Evolutionary conservation across 2,329 filamentous ascomycete species (phyloP), one percentile per base, ranked within the genome.

Genomic region (Talaromyces verruculosus): DNA sequence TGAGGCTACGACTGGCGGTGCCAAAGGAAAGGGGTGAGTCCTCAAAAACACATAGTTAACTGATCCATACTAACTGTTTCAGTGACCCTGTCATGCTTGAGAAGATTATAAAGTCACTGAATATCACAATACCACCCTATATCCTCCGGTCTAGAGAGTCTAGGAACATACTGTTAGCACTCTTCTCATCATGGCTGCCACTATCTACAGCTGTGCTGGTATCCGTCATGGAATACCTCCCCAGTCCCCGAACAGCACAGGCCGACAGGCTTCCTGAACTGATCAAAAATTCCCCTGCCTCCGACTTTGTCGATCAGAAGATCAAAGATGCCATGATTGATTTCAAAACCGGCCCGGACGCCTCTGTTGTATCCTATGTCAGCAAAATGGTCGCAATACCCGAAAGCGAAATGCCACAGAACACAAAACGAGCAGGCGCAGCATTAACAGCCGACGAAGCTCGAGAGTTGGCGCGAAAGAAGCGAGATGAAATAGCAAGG

Each of bases 311-410:
- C 55, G 88, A 91, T 63, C 80, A 85, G 1, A 80, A 83, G 6
- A 81, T 98, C 63, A 89, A 88, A 71, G 83, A 90, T n/a, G 92
- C 94, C 5, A 94, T 98, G 89, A 80, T 91, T 1, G 84, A 88
- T 0, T 97, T 96, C 75, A 91, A 91, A 73, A 87, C 87, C 3
- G 84, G 84, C 0, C 83, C 86, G 45, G 84, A 88, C 0, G 90
- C 91, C 65, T 93, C 94, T 0, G 88, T 96, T 0, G 92, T 99
- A 1, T 94, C 92, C 8, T 99, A 97, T 70, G 91, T 99, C 67
- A 98, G 94, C 80, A 99, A 99, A 77, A 97, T 99, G 93, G 91
- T 98, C 1, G 95, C 95, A 0, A 85, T 99, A 13, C 94, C 93
- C 0, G 92, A 96, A 73, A 97, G 92, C 77, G 94, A 99, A 72